Conservation (phyloP, 2,329 filamentous ascomycete species). For the Microcyclosporella mali region DNA sequence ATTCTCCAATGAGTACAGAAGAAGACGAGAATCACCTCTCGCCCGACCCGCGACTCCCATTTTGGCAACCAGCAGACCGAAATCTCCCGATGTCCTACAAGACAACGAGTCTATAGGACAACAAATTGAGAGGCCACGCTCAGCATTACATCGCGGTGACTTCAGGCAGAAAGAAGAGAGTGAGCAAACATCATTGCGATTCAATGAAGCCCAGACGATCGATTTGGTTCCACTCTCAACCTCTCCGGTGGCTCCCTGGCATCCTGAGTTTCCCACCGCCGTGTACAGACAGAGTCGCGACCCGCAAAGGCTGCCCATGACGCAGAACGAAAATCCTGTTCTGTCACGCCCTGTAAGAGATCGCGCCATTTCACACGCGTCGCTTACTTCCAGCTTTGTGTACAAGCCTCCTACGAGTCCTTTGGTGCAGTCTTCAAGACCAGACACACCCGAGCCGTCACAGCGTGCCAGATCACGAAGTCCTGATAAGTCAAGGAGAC, state of each 20-base stretch:
- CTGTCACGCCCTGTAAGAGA: conserved; percentile 35
- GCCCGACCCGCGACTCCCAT: conserved; percentile 6
- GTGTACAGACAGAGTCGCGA: conserved; percentile 26
- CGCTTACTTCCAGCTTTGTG: conserved; percentile 70
- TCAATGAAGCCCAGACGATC: conserved; percentile 9
- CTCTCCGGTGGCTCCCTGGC: conserved; percentile 55
- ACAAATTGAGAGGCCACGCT: conserved; percentile 75
- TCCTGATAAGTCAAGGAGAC: conserved; percentile 53
- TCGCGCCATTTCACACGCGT: conserved; percentile 50
- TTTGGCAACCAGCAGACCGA: conserved; percentile 10
- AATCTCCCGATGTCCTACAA: conserved; percentile 17
- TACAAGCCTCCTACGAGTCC: conserved; percentile 89
- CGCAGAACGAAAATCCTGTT: conserved; percentile 27
- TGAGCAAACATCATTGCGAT: conserved; percentile 13
- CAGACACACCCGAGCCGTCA: conserved; percentile 29
- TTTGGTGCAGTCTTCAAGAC: conserved; percentile 57
- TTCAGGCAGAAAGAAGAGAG: conserved; percentile 46
- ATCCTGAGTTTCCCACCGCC: conserved; percentile 40
- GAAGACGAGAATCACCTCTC: conserved; percentile 47
- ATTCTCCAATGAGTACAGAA: conserved; percentile 23
- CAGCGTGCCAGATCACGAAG: conserved; percentile 35
- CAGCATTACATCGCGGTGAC: conserved; percentile 59
- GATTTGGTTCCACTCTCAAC: conserved; percentile 34
- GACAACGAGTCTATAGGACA: conserved; percentile 31
- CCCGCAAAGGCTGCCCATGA: conserved; percentile 4